A percentile compares a stretch with the other conserved stretches of the same genome.
Conservation (phyloP, 202 grass and related monocot species). For the Miscanthus sacchariflorus region DNA sequence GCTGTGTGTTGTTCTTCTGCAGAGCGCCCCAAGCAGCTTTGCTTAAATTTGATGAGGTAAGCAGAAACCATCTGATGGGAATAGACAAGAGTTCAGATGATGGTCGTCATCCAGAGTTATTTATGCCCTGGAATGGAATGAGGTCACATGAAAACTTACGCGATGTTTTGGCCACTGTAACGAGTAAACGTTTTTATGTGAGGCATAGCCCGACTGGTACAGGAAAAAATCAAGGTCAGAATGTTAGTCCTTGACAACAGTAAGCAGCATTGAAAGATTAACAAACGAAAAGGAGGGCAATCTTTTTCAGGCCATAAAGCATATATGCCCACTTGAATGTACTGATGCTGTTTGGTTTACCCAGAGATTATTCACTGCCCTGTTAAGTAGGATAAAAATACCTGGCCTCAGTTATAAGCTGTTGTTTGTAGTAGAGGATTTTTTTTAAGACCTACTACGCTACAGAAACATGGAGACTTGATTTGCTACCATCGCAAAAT, state of each 20-base stretch:
- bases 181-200: constrained; percentile 96
- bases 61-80: constrained; percentile 86
- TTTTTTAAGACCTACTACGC: constrained; percentile 23
- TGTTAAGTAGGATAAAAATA: constrained; percentile 19
- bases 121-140: neutral
- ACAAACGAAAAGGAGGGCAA: neutral
- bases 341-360: constrained; percentile 1
- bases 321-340: constrained; percentile 9
- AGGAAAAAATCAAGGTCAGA: constrained; percentile 41
- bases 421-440: neutral
- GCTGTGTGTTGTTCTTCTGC: constrained; percentile 92
- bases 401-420: neutral
- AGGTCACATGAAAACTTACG: constrained; percentile 61
- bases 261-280: constrained; percentile 26
- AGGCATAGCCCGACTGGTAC: constrained; percentile 83
- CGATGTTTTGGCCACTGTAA: constrained; percentile 82
- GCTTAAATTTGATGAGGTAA: constrained; percentile 96
- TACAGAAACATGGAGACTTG: neutral
- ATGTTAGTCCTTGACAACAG: constrained; percentile 25
- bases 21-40: constrained; percentile 97
- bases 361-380: constrained; percentile 5
- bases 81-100: constrained; percentile 30
- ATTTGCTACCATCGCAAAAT: constrained; percentile 10
- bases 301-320: neutral
- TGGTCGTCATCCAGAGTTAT: constrained; percentile 17